phyloP scores from a whole-genome alignment of 495 filamentous ascomycete genomes.

The Trichoderma erinaceum region DNA sequence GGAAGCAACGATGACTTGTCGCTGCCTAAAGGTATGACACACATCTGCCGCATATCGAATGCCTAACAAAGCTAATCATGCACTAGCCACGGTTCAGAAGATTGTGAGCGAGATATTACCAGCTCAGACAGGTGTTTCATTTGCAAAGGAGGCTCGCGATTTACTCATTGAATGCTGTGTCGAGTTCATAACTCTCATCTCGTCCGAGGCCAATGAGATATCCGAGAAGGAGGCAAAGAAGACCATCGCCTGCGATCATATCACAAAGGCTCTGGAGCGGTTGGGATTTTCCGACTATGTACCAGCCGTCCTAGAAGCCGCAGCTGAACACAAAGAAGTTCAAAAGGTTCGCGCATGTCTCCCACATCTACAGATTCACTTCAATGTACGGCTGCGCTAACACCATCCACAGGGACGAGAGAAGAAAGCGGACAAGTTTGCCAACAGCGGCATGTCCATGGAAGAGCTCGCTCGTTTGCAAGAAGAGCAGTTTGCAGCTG shows the following conservation, averaged over 20 bases:
- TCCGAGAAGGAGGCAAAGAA: slow-evolving; percentile 98
- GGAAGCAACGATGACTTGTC: slow-evolving; percentile 81
- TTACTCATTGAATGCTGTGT: slow-evolving; percentile 97
- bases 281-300: slow-evolving; percentile 91
- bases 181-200: slow-evolving; percentile 96
- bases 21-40: slow-evolving; percentile 73
- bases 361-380: not conserved
- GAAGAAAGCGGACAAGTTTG: slow-evolving; percentile 95
- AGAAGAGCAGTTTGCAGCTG: slow-evolving; percentile 81
- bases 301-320: slow-evolving; percentile 75
- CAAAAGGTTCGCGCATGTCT: slow-evolving; percentile 60
- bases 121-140: slow-evolving; percentile 54
- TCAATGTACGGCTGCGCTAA: slow-evolving; percentile 14
- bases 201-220: slow-evolving; percentile 96
- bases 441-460: slow-evolving; percentile 81
- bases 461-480: slow-evolving; percentile 86
- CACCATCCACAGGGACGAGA: slow-evolving; percentile 64
- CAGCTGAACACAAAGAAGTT: slow-evolving; percentile 84
- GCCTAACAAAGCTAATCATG: slow-evolving; percentile 15
- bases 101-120: slow-evolving; percentile 93
- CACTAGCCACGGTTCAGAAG: slow-evolving; percentile 88
- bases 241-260: slow-evolving; percentile 94
- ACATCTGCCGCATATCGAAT: not conserved
- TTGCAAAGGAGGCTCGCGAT: slow-evolving; percentile 90
- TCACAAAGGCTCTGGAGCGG: slow-evolving; percentile 83